Percentiles rank a stretch among this genome's conserved stretches.
phyloP scores from a whole-genome alignment of 2,329 filamentous ascomycete species.

The Neocucurbitaria cava region DNA sequence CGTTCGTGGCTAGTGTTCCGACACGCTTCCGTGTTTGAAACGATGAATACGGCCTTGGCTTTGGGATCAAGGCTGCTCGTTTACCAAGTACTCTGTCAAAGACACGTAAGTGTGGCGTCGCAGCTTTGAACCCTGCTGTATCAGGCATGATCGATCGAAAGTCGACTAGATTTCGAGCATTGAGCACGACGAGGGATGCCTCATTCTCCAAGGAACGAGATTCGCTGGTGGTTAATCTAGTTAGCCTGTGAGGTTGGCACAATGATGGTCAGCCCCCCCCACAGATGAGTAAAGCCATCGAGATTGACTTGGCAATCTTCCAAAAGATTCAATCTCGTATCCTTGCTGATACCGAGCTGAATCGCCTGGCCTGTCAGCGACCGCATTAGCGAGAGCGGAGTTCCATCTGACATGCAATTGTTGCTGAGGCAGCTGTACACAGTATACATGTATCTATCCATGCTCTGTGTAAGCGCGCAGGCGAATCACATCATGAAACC shows the following conservation, averaged over 20 bases:
- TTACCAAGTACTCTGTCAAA: too few relatives aligned
- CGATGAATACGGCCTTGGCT: conserved; percentile 3
- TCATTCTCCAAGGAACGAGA: background rate
- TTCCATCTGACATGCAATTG: background rate
- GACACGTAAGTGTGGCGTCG: background rate
- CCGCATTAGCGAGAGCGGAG: conserved; percentile 7
- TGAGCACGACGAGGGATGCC: background rate
- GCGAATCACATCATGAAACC: background rate
- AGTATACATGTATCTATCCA: background rate
- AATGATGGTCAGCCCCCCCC: background rate
- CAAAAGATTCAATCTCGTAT: conserved; percentile 1
- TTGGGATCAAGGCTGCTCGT: background rate
- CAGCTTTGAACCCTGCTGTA: background rate
- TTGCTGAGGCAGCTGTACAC: background rate
- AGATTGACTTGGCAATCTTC: background rate
- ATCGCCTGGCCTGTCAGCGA: conserved; percentile 5
- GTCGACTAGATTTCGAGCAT: background rate
- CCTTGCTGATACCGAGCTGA: conserved; percentile 12
- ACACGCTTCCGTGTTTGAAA: conserved; percentile 1
- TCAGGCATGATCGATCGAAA: background rate
- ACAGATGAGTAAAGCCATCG: conserved; percentile 8
- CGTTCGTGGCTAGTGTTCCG: conserved; percentile 7
- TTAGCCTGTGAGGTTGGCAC: too few relatives aligned
- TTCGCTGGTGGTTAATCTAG: background rate
- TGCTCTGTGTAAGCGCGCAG: background rate